Evolutionary conservation across 345 rosid species (phyloP).

Genomic region (Populus tremula): DNA sequence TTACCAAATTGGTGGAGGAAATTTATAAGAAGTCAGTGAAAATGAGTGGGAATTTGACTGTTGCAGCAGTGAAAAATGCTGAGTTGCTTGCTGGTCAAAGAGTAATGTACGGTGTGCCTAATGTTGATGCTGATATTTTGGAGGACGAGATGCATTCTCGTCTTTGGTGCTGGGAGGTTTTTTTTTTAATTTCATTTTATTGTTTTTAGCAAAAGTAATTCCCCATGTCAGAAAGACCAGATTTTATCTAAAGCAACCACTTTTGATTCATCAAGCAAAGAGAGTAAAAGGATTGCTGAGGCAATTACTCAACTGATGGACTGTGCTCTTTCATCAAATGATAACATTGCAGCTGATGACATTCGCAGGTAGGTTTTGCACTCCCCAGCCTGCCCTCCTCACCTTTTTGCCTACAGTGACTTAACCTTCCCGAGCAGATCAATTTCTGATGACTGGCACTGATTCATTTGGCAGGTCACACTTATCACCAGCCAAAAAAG

Average conservation of each 20-base stretch:
- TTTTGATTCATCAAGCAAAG: conserved; percentile 17
- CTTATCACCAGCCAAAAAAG: too few relatives aligned
- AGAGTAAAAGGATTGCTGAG: conserved; percentile 35
- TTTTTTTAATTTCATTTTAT: not conserved
- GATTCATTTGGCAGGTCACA: too few relatives aligned
- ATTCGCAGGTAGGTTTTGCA: conserved; percentile 52
- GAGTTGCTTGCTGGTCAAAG: conserved; percentile 74
- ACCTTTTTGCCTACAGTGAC: not conserved
- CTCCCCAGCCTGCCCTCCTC: not conserved
- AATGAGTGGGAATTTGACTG: conserved; percentile 22
- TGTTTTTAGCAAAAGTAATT: conserved; percentile 33
- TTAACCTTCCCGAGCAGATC: not conserved
- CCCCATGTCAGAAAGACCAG: conserved; percentile 31
- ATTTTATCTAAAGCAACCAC: conserved; percentile 28
- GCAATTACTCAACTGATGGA: conserved; percentile 56
- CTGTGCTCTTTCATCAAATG: conserved; percentile 46
- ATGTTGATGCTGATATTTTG: conserved; percentile 72
- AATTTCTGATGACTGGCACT: not conserved
- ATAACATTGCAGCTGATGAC: conserved; percentile 41
- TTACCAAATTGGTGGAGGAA: conserved; percentile 61
- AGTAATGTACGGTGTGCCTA: conserved; percentile 62
- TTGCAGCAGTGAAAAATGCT: conserved; percentile 57
- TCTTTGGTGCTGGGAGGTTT: conserved; percentile 99
- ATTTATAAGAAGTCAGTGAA: conserved; percentile 30
- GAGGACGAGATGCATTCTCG: conserved; percentile 60